Evolutionary conservation across 2,329 filamentous ascomycete species (phyloP), one percentile per base, ranked within the genome.

Genomic region (Endothia cerciana): DNA sequence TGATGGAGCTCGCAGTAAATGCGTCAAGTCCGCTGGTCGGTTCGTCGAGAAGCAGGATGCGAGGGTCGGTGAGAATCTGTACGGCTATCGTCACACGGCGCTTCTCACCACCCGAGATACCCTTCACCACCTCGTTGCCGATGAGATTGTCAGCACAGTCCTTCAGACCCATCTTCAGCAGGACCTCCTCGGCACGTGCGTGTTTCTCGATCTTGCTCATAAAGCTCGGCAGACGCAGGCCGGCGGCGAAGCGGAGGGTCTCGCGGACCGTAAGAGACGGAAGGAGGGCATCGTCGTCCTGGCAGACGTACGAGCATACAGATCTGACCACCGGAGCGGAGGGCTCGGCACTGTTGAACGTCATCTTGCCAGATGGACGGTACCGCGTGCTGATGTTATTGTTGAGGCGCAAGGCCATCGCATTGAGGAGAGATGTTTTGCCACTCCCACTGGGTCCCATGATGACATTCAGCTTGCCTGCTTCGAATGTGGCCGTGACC

Each of bases 361-460:
- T 83, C 74, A 94, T 84, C 56, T 81, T 83, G 0, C 91, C 91
- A 5, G 80, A 81, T 2, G 85, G 79, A 4, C 78, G 80, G 71
- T 93, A 93, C 64, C 82, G 83, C 0, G 88, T 91, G 1, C 83
- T 81, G 2, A 87, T 70, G 1, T 85, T 87, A 65, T 86, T 87
- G 33, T 87, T 85, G 4, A 93, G 77, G 19, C 91, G 82, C 3
- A 87, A 79, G 1, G 91, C 89, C 84, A 94, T 90, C 1, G 88
- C 83, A 72, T 92, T 93, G 13, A 93, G 80, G 0, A 93, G 79
- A 0, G 89, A 91, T 0, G 90, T 93, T 75, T 94, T 94, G 1
- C 91, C 91, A 56, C 87, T 90, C 0, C 91, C 91, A 0, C 90
- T 92, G 0, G 91, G 91, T 0, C 91, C 91, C 90, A 93, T 93